Evolutionary conservation across 495 filamentous ascomycete species (phyloP), one percentile per base, ranked within the genome.

Genomic region (Talaromyces ruber): DNA sequence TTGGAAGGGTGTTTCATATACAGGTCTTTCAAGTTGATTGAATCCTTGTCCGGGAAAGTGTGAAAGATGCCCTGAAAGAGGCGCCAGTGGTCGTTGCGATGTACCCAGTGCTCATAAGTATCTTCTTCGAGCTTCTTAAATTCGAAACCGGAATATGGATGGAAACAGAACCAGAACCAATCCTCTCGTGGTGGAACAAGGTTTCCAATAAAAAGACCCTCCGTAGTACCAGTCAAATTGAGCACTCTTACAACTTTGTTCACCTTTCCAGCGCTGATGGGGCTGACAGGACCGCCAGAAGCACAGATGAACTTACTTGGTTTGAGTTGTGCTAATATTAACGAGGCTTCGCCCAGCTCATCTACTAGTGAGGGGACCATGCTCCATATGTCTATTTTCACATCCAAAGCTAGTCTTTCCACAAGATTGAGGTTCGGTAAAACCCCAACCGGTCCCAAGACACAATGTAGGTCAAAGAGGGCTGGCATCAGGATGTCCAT

Each of bases 41-140:
- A 58, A 6, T 58, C 21, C 29, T 70, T 8, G 26, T 81, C 70
- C 9, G 77, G 75, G 58, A 82, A 85, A 6, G 77, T 80, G 64
- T 81, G 77, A 70, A 86, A 86, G 60, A 84, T 71, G 9, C 76
- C 75, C 21, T 85, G 81, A 6, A 69, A 70, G 16, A 58, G 55
- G 14, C 6, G 28, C 55, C 55, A 58, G 21, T 70, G 59, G 29
- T 66, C 63, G 59, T 70, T 66, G 1, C 62, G 63, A 47, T 70
- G 64, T 21, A 68, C 66, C 66, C 68, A 67, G 47, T 68, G 68
- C 55, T 72, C 68, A 24, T 62, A 66, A 26, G 52, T 60, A 53
- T 61, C 60, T 11, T 59, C 62, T 47, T 65, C 66, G 2, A 62
- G 14, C 51, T 70, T 52, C 54, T 68, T 70, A 60, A 71, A 71